phyloP scores from a whole-genome alignment of 2,329 filamentous ascomycete genomes.

The Pseudopithomyces maydicus region DNA sequence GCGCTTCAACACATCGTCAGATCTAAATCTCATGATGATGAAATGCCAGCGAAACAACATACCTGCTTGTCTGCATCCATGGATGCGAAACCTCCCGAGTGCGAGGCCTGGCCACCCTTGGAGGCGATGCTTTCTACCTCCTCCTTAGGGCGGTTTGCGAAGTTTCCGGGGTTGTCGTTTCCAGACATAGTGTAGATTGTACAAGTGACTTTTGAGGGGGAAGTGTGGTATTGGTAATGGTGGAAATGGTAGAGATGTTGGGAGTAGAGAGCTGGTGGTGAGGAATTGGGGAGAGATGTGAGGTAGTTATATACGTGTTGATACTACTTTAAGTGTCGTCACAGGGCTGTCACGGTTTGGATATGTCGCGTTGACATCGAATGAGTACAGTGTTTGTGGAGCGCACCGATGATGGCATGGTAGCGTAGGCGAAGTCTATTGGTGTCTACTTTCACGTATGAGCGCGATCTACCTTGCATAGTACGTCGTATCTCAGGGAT shows the following conservation, averaged over 20 bases:
- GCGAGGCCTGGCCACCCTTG: constrained; percentile 50
- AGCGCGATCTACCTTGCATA: background rate
- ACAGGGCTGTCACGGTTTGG: background rate
- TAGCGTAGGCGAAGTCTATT: background rate
- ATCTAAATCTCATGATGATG: background rate
- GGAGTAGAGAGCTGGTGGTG: too few relatives aligned
- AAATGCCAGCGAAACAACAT: background rate
- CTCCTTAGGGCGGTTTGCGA: constrained; percentile 55
- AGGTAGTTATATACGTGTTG: background rate
- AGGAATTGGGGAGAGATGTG: too few relatives aligned
- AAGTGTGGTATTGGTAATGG: background rate
- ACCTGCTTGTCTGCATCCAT: constrained; percentile 44
- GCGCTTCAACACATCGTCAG: constrained; percentile 40
- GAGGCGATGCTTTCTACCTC: constrained; percentile 52
- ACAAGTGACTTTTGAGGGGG: background rate
- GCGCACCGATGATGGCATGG: background rate
- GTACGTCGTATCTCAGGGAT: too few relatives aligned
- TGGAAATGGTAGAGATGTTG: background rate
- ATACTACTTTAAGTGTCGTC: background rate
- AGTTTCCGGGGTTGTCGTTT: constrained; percentile 57
- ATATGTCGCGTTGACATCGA: background rate
- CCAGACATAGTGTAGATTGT: constrained; percentile 20
- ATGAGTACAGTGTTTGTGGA: background rate
- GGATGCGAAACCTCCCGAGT: constrained; percentile 43
- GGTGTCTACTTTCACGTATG: background rate